Evolutionary conservation across 306 rosid genomes (phyloP), one percentile per base, ranked within the genome.

Genomic region (Arachis hypogaea): DNA sequence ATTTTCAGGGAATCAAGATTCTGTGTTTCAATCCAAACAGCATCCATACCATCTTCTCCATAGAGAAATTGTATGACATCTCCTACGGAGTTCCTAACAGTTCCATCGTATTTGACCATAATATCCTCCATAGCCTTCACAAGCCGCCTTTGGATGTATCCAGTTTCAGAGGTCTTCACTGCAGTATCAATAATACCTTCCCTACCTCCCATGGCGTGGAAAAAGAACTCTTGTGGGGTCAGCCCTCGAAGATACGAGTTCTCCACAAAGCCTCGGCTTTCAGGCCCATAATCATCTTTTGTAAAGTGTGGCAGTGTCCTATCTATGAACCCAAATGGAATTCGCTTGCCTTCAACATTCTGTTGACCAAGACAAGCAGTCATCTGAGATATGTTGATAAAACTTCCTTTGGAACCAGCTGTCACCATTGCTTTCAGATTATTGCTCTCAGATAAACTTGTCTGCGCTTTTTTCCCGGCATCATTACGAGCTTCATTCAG

Each of bases 351-450:
- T 90, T 94, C 99, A 57, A 94, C 99, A 63, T 94, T 94, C 77
- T 94, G 99, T 79, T 94, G 99, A 61, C 97, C 99, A 86, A 94
- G 97, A 87, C 99, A 94, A 83, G 97, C 99, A 83, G 99, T 94
- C 99, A 94, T 94, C 86, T 94, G 99, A 63, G 99, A 94, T 70
- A 94, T 94, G 82, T 94, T 94, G 72, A 94, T 94, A 69, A 94
- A 94, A 89, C 99, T 94, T 68, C 99, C 99, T 76, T 94, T 94
- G 38, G 99, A 94, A 68, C 99, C 99, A 38, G 99, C 99, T 16
- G 97, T 94, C 69, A 94, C 99, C 99, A 94, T 94, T 4, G 99
- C 99, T 79, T 94, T 94, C 57, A 94, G 90, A 84, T 94, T 94
- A 88, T 94, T 94, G 72, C 90, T 94, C 87, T 94, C 99, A 28